Base-by-base conservation (phyloP, 352 stramenopile species). In the Phytophthora sojae region DNA sequence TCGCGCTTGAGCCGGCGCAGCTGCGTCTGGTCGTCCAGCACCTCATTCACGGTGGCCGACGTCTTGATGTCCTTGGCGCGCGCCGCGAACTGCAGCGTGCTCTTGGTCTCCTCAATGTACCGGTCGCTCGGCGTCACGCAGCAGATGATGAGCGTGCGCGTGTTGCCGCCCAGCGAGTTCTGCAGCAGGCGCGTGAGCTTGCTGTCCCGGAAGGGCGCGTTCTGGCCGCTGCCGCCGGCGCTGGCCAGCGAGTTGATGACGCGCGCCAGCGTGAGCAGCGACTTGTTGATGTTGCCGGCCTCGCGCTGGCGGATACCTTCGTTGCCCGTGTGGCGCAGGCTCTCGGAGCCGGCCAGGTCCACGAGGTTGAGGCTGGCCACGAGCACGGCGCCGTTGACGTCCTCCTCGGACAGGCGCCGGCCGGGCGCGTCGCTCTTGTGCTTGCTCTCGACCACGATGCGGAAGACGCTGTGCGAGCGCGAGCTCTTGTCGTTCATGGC, bases 301-400 rank as follows among this genome's bases (percentile, higher is more conserved):
- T 99, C 97, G 68, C 98, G 97, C 77, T 98, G 93, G 39, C 96
- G 90, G 51, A 96, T 88, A 11, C 97, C 98, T 44, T 97, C 97
- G 1, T 97, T 96, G 6, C 89, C 95, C 30, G 97, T 99, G 75
- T 99, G 91, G 49, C 97, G 85, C 59, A 98, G 88, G 80, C 96
- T 99, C 77, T 99, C 98, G 2, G 93, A 99, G 15, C 98, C 98
- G 1, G 98, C 98, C 3, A 99, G 86, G 81, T 99, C 98, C 29
- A 99, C 98, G 42, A 99, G 85, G 62, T 97, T 99, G 6, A 99
- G 81, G 26, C 93, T 98, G 3, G 94, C 98, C 6, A 99, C 93
- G 30, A 97, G 79, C 35, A 99, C 91, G 15, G 91, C 85, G 39
- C 90, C 86, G 57, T 89, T 80, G 65, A 88, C 81, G 61, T 88